Evolutionary conservation across 345 rosid genomes (phyloP), one percentile per base, ranked within the genome.

Genomic region (Salix arbutifolia): DNA sequence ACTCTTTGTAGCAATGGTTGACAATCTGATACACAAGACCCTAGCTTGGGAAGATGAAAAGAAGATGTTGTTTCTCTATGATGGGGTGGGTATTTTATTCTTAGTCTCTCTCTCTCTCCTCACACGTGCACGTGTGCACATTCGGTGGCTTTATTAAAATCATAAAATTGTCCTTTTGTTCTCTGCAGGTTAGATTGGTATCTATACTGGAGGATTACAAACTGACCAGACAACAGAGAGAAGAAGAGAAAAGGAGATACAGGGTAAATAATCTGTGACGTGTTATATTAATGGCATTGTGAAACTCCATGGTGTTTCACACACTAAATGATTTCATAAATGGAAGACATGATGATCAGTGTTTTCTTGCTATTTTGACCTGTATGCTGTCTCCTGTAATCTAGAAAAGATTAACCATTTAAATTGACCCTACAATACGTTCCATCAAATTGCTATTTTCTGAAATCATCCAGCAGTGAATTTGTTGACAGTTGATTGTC

Each of bases 201-300:
- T 84, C 94, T 1, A 87, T 96, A 84, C 86, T 96, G 68, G 94
- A 92, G 70, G 99, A 92, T 82, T 95, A 95, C 89, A 91, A 91
- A 81, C 78, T 90, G 70, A 82, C 97, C 74, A 89, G 99, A 74
- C 90, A 82, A 79, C 93, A 84, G 42, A 93, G 86, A 69, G 97
- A 93, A 86, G 98, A 91, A 77, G 96, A 96, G 87, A 96, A 91
- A 86, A 92, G 77, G 87, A 88, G 96, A 93, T 84, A 21, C 88
- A 75, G 90, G 91, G 99, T 96, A 87, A 78, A 64, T 21, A 77
- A 38, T 76, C 4, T 70, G 61, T 60, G 69, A 21, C 21, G 14
- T 23, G 8, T 21, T 69, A 7, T 30, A 26, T 58, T 8, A 61
- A 31, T 74, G 66, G 16, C 58, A 2, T 18, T 44, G 4, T 61